Percentiles rank a stretch among this genome's conserved stretches.
Conservation (phyloP, 805 yeast species). For the Yamadazyma sp. region DNA sequence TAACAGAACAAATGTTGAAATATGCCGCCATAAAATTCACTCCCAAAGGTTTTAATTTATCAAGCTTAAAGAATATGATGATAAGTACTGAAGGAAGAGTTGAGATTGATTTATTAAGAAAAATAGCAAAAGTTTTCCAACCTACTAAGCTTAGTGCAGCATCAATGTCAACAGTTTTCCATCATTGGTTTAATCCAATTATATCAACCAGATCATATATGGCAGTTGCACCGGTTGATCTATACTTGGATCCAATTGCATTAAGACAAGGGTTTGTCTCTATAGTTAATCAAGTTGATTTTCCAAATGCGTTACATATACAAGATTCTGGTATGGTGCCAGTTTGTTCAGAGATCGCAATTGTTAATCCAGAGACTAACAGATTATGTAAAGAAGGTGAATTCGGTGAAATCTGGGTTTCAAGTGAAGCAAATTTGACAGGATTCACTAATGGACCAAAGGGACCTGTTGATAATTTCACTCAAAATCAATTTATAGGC, state of each 20-base stretch:
- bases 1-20: constrained; percentile 78
- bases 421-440: constrained; percentile 77
- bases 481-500: constrained; percentile 54
- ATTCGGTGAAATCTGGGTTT: constrained; percentile 96
- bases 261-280: constrained; percentile 86
- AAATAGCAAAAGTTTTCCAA: constrained; percentile 59
- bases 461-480: constrained; percentile 50
- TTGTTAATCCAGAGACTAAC: constrained; percentile 91
- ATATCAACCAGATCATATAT: constrained; percentile 82
- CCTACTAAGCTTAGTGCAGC: constrained; percentile 63
- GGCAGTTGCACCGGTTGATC: constrained; percentile 82
- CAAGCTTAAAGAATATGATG: constrained; percentile 76
- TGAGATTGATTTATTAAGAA: constrained; percentile 53
- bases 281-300: constrained; percentile 69
- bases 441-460: constrained; percentile 56
- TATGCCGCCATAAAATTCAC: constrained; percentile 62
- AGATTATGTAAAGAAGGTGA: constrained; percentile 83
- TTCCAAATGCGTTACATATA: constrained; percentile 66
- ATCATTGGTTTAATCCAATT: constrained; percentile 78
- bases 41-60: constrained; percentile 60
- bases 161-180: constrained; percentile 73
- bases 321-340: constrained; percentile 98
- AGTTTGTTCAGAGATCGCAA: constrained; percentile 87
- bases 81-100: constrained; percentile 77
- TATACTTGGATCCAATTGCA: constrained; percentile 84